Conservation (phyloP, 2,329 filamentous ascomycete genomes). For the Phyllosticta capitalensis region DNA sequence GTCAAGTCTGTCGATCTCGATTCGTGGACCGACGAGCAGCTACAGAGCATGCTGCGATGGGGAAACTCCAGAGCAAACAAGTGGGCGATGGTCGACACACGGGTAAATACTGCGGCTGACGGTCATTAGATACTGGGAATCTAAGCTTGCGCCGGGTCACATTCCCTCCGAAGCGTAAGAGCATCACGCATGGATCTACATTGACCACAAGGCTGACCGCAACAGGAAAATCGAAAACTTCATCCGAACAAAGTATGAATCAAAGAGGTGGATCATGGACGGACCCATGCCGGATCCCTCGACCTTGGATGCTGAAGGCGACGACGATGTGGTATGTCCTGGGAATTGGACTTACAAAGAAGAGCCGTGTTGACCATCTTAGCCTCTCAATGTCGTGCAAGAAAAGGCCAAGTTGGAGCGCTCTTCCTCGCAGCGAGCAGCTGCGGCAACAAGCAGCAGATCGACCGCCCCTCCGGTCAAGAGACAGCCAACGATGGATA, state of each 20-base stretch:
- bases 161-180: conserved; percentile 74
- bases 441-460: conserved; percentile 31
- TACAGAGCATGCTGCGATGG: conserved; percentile 90
- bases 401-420: conserved; percentile 60
- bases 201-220: conserved; percentile 2
- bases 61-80: conserved; percentile 95
- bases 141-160: conserved; percentile 83
- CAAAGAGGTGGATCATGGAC: conserved; percentile 99
- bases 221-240: conserved; percentile 94
- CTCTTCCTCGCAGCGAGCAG: conserved; percentile 44
- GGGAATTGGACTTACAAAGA: conserved; percentile 17
- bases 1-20: conserved; percentile 98
- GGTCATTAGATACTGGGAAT: conserved; percentile 67
- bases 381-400: conserved; percentile 59
- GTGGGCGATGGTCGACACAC: conserved; percentile 32
- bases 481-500: conserved; percentile 48
- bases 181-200: conserved; percentile 11
- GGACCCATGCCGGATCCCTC: conserved; percentile 89
- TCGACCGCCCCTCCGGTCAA: conserved; percentile 12
- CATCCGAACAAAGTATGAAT: conserved; percentile 97
- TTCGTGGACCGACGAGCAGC: conserved; percentile 96
- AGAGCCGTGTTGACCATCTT: conserved; percentile 1
- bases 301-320: conserved; percentile 70
- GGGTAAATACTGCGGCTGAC: conserved; percentile 18
- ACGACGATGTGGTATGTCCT: conserved; percentile 68